These are phyloP conservation scores for Pleurotus eryngii DNA, from an alignment of 768 basidiomycete genomes.

Conservation along the genomic window DNA sequence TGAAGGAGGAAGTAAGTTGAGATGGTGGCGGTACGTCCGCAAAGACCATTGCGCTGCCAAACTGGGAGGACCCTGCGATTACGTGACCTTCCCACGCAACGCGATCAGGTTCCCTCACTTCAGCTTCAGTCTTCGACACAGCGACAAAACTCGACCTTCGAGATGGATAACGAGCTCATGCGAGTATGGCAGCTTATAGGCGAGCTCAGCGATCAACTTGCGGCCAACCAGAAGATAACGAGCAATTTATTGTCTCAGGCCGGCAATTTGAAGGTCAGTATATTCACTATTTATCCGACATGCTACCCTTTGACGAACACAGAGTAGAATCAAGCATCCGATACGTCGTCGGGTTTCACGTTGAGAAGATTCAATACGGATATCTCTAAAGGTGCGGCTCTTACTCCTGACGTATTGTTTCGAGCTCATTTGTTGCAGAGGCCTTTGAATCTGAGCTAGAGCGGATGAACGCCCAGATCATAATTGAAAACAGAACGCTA, in stretches of 20 bases:
- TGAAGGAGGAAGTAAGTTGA: not conserved
- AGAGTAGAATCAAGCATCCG: slow-evolving; percentile 67
- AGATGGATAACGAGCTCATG: slow-evolving; percentile 68
- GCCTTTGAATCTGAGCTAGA: slow-evolving; percentile 91
- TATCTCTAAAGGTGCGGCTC: slow-evolving; percentile 66
- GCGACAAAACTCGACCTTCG: not conserved
- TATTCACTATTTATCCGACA: slow-evolving; percentile 8
- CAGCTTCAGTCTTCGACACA: too few species aligned
- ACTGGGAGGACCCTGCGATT: not conserved
- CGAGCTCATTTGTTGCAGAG: slow-evolving; percentile 58
- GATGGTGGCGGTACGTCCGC: not conserved
- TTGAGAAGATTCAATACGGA: slow-evolving; percentile 86
- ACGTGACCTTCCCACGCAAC: not conserved
- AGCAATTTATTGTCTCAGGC: slow-evolving; percentile 66
- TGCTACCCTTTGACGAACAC: slow-evolving; percentile 6
- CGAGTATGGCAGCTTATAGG: slow-evolving; percentile 77
- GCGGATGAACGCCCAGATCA: slow-evolving; percentile 80
- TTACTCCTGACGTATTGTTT: slow-evolving; percentile 8
- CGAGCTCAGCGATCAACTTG: slow-evolving; percentile 81
- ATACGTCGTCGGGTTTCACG: slow-evolving; percentile 70
- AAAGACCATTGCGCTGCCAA: not conserved
- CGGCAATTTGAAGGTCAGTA: slow-evolving; percentile 66
- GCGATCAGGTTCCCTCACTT: too few species aligned
- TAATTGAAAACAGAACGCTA: slow-evolving; percentile 91
- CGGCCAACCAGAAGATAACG: slow-evolving; percentile 77